Evolutionary conservation across 257 asterid genomes (phyloP), one percentile per base, ranked within the genome.

Genomic region (Leptodermis oblonga): DNA sequence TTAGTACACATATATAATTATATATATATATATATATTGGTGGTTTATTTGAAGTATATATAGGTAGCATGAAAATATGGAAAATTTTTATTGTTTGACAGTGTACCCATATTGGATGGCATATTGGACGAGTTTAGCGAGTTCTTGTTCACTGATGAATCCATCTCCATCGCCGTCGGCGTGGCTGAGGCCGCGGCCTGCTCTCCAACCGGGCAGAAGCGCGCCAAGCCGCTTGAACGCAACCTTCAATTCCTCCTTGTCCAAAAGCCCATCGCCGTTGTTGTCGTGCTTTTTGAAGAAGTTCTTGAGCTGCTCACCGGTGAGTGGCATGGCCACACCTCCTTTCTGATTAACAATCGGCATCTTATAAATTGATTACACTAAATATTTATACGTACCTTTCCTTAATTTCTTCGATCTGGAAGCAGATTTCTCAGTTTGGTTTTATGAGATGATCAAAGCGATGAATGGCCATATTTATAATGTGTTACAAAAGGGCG

Each of bases 81-180:
- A 4, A 23, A 22, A n/a, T n/a, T n/a, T n/a, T 31, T 54, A 9
- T 49, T 31, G 18, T 7, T 12, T 45, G 12, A 59, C 23, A 15
- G 43, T 64, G 11, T 71, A 76, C 14, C 70, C 73, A 49, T n/a
- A 39, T 26, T 59, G 49, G n/a, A 37, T 11, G 34, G 81, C 71
- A 17, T 72, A 76, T 5, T 66, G 28, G 26, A 67, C 70, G 18
- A 77, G 68, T n/a, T 12, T 7, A 1, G 18, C 23, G 59, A 77
- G 34, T 46, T 77, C 78, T 0, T 17, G 14, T 30, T 69, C 67
- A 28, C 26, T 43, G 36, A 77, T 62, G 26, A 28, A 33, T 1
- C 78, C 81, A 55, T 77, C 75, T 13, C 75, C 69, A 39, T 73
- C 41, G 2, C 26, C 73, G 54, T 77, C 78, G 5, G 71, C 78